Evolutionary conservation across 805 yeast genomes (phyloP).

Genomic region (Groenewaldozyma tartarivorans): DNA sequence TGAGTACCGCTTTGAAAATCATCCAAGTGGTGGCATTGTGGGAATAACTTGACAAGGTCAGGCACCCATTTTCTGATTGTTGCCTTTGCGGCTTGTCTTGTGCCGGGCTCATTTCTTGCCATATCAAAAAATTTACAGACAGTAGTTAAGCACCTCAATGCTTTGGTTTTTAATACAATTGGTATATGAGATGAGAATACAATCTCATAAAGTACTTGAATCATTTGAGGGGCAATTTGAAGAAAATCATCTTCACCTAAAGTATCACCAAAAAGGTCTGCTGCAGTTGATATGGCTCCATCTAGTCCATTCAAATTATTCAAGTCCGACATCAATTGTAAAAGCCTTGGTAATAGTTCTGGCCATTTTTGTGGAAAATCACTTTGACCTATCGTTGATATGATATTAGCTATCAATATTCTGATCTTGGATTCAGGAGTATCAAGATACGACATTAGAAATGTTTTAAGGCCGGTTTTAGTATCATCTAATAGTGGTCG

Average conservation of each 20-base stretch:
- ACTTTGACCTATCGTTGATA: conserved; percentile 75
- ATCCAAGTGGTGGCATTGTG: background rate
- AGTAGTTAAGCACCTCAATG: conserved; percentile 26
- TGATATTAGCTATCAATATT: conserved; percentile 58
- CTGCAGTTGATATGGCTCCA: conserved; percentile 26
- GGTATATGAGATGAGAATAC: conserved; percentile 14
- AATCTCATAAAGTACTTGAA: conserved; percentile 14
- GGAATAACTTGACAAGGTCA: background rate
- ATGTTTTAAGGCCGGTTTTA: conserved; percentile 42
- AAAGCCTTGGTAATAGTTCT: conserved; percentile 37
- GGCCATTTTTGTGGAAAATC: conserved; percentile 99
- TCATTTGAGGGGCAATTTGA: conserved; percentile 40
- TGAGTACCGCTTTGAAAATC: background rate
- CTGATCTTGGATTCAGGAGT: conserved; percentile 50
- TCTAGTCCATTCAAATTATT: conserved; percentile 31
- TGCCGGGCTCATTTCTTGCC: conserved; percentile 13
- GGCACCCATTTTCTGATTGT: conserved; percentile 9
- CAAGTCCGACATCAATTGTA: conserved; percentile 18
- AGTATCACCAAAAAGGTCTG: conserved; percentile 77
- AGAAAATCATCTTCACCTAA: conserved; percentile 82
- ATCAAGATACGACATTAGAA: conserved; percentile 41
- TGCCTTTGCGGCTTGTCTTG: conserved; percentile 4
- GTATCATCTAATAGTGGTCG: conserved; percentile 44
- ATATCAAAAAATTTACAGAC: conserved; percentile 23
- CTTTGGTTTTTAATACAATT: conserved; percentile 20